These are phyloP conservation scores for Stereum hirsutum DNA, from an alignment of 1,284 basidiomycete genomes.

Conservation along the genomic window DNA sequence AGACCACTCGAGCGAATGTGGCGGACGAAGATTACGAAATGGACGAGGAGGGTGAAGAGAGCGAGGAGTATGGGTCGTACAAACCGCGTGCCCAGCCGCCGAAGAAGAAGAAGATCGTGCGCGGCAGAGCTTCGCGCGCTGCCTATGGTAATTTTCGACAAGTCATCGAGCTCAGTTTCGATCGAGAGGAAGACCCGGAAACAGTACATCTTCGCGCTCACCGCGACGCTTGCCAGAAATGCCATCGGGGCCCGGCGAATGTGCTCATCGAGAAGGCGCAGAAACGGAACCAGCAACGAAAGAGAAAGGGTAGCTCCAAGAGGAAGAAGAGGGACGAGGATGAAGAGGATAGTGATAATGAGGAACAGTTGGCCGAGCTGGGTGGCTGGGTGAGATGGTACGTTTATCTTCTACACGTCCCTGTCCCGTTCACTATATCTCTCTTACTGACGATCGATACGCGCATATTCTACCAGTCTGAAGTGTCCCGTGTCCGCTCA, in stretches of 20 bases:
- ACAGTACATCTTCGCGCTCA: slow-evolving; percentile 47
- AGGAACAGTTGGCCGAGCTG: slow-evolving; percentile 41
- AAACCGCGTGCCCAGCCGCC: slow-evolving; percentile 4
- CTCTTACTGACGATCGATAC: slow-evolving; percentile 1
- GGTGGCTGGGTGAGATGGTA: slow-evolving; percentile 87
- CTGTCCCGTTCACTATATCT: background rate
- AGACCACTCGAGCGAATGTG: background rate
- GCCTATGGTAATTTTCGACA: slow-evolving; percentile 61
- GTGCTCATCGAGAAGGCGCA: slow-evolving; percentile 31
- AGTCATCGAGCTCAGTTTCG: slow-evolving; percentile 46
- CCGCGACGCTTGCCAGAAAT: slow-evolving; percentile 63
- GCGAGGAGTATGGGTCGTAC: slow-evolving; percentile 13
- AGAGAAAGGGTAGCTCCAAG: slow-evolving; percentile 19
- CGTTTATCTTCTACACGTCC: slow-evolving; percentile 10
- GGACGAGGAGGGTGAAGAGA: slow-evolving; percentile 13
- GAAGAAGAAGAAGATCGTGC: slow-evolving; percentile 18
- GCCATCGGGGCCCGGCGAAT: slow-evolving; percentile 51
- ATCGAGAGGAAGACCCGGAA: slow-evolving; percentile 49
- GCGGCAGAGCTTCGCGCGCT: slow-evolving; percentile 37
- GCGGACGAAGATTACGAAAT: slow-evolving; percentile 8
- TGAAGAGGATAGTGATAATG: slow-evolving; percentile 46
- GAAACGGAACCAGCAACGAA: slow-evolving; percentile 9
- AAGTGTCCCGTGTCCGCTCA: slow-evolving; percentile 73
- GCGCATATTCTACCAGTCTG: slow-evolving; percentile 33
- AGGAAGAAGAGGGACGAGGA: slow-evolving; percentile 32